Percentiles rank a stretch among this genome's conserved stretches.
Evolutionary conservation across 495 filamentous ascomycete species (phyloP).

Genomic region (Apiosordaria backusii): DNA sequence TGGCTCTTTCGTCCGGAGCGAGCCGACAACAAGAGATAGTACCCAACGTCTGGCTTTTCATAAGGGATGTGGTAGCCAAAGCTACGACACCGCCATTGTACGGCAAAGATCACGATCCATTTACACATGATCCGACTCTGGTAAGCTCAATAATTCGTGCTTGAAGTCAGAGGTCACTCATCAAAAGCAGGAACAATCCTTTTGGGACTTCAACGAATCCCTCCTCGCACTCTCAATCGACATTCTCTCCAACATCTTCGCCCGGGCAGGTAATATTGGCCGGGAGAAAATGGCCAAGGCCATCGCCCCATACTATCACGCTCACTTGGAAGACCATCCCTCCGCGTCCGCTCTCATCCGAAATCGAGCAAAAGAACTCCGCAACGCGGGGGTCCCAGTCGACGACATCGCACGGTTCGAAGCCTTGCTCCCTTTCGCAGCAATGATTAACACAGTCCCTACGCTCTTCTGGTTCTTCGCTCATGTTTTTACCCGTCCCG

Average conservation of each 20-base stretch:
- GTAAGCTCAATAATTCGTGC: background rate
- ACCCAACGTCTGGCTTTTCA: conserved; percentile 14
- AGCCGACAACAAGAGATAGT: background rate
- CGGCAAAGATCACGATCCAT: conserved; percentile 2
- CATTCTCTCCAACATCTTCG: conserved; percentile 8
- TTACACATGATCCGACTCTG: conserved; percentile 6
- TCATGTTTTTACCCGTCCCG: conserved; percentile 7
- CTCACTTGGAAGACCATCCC: background rate
- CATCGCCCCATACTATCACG: conserved; percentile 12
- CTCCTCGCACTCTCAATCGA: conserved; percentile 5
- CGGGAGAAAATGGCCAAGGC: background rate
- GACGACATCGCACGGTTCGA: conserved; percentile 13
- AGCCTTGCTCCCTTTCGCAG: conserved; percentile 19
- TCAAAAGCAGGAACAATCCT: conserved; percentile 7
- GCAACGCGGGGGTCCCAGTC: background rate
- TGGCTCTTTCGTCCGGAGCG: background rate
- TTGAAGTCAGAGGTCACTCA: no score
- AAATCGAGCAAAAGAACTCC: conserved; percentile 13
- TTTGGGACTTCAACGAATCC: conserved; percentile 11
- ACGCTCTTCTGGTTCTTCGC: conserved; percentile 15
- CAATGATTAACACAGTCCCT: conserved; percentile 19
- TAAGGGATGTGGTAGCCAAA: conserved; percentile 8
- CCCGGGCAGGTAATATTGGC: background rate
- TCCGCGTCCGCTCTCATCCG: conserved; percentile 10
- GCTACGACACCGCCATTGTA: conserved; percentile 11